Evolutionary conservation across 192 early-diverging fungal genomes (phyloP), one percentile per base, ranked within the genome.

Genomic region (Entomortierella lignicola): DNA sequence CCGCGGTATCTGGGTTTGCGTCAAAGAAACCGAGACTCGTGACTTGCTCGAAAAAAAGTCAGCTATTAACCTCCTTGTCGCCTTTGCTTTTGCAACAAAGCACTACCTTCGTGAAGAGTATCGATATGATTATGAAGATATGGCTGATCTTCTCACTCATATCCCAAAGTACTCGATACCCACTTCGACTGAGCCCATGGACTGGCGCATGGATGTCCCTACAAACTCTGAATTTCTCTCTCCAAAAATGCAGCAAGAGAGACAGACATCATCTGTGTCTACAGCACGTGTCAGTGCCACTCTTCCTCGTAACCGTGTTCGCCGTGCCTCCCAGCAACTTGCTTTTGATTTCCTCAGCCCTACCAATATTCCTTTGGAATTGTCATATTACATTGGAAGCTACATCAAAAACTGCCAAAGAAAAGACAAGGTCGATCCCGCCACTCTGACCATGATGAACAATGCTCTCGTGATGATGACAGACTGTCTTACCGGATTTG

Each of bases 41-140:
- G 89, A 92, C 39, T 82, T 90, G 66, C 81, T 84, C 23, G 91
- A 95, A 72, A 91, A 93, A 59, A 83, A 71, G 31, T 87, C 84
- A 0, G 85, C 88, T 53, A 92, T 95, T 81, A 91, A 94, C 71
- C 81, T 98, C 10, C 57, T 95, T 29, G 84, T 93, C 0, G 95
- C 94, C 4, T 96, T 92, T 69, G 87, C 90, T 32, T 83, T 92
- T 51, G 85, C 92, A 1, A 89, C 90, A 52, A 98, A 96, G 85
- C 92, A 96, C 71, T 92, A 93, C 65, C 84, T 98, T 25, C 91
- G 95, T 37, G 87, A 88, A 59, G 92, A 97, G 63, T 81, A 87
- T 32, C 89, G 90, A 15, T 80, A 87, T 57, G 81, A 89, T 13
- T 89, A 92, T 47, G 81, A 83, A 0, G 96, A 97, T 63, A 87